Percentiles rank a stretch among this genome's conserved stretches.
These are phyloP conservation scores for Komagataella phaffii DNA, from an alignment of 805 yeast species.

Conservation along the genomic window DNA sequence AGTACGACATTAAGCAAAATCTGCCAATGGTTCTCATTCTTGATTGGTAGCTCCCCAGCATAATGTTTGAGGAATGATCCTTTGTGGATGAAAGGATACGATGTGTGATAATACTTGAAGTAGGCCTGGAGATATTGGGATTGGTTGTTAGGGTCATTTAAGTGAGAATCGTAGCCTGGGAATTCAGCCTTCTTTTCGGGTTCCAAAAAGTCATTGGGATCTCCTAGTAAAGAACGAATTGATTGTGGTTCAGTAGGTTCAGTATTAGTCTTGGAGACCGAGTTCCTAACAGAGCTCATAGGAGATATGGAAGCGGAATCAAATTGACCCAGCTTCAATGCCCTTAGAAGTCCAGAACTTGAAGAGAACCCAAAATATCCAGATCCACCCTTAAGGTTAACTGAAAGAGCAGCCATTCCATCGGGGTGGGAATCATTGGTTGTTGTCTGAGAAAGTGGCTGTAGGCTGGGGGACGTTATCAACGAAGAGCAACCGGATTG, in stretches of 20 bases:
- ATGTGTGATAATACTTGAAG: conserved; percentile 45
- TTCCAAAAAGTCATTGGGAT: background rate
- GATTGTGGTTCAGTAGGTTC: background rate
- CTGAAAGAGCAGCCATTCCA: conserved; percentile 54
- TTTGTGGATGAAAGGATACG: conserved; percentile 47
- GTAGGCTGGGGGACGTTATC: background rate
- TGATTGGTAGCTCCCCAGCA: conserved; percentile 24
- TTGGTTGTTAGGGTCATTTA: conserved; percentile 1
- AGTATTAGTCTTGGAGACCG: background rate
- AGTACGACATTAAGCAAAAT: conserved; percentile 41
- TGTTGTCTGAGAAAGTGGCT: background rate
- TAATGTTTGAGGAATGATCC: conserved; percentile 37
- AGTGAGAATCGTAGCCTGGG: background rate
- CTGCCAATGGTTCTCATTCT: conserved; percentile 34
- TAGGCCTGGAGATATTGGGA: conserved; percentile 24
- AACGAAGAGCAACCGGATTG: conserved; percentile 7
- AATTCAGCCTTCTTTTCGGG: background rate
- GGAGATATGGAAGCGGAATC: background rate
- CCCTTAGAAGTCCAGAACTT: conserved; percentile 38
- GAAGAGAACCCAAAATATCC: conserved; percentile 62
- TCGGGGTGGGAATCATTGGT: conserved; percentile 19
- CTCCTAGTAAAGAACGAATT: background rate
- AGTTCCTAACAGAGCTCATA: background rate
- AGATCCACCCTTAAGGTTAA: conserved; percentile 21
- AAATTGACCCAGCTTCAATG: conserved; percentile 11